phyloP scores from a whole-genome alignment of 306 rosid species.

The Casuarina glauca region DNA sequence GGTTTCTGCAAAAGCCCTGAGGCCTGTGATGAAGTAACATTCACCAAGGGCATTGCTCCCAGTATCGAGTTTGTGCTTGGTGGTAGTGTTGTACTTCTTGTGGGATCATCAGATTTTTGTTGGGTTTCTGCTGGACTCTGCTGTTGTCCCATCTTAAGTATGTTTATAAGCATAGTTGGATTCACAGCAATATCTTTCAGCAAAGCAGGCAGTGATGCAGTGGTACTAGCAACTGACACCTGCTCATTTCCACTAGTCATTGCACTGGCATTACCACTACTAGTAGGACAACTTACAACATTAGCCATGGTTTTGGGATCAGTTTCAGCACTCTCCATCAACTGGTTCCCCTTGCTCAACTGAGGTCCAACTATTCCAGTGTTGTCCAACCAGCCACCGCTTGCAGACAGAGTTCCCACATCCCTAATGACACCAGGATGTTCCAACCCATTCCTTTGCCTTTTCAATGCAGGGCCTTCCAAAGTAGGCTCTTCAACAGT shows the following conservation, averaged over 20 bases:
- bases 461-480: constrained; percentile 59
- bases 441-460: constrained; percentile 56
- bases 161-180: constrained; percentile 65
- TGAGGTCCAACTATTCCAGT: constrained; percentile 41
- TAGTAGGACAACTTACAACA: constrained; percentile 31
- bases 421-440: constrained; percentile 40
- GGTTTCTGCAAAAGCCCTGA: constrained; percentile 53
- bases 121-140: constrained; percentile 55
- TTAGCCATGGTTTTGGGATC: constrained; percentile 41
- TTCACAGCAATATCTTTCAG: constrained; percentile 73
- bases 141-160: constrained; percentile 58
- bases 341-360: constrained; percentile 46
- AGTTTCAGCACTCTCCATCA: constrained; percentile 39
- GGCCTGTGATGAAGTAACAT: constrained; percentile 44
- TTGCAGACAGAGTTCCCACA: constrained; percentile 39
- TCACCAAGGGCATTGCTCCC: constrained; percentile 50
- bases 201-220: constrained; percentile 55
- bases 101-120: constrained; percentile 51
- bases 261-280: constrained; percentile 29
- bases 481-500: constrained; percentile 48
- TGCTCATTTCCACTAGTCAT: constrained; percentile 51
- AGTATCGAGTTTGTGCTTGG: constrained; percentile 32
- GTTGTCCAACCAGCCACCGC: constrained; percentile 84
- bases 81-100: constrained; percentile 24
- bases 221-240: constrained; percentile 30